phyloP scores from a whole-genome alignment of 345 rosid genomes.

The Syzygium aqueum region DNA sequence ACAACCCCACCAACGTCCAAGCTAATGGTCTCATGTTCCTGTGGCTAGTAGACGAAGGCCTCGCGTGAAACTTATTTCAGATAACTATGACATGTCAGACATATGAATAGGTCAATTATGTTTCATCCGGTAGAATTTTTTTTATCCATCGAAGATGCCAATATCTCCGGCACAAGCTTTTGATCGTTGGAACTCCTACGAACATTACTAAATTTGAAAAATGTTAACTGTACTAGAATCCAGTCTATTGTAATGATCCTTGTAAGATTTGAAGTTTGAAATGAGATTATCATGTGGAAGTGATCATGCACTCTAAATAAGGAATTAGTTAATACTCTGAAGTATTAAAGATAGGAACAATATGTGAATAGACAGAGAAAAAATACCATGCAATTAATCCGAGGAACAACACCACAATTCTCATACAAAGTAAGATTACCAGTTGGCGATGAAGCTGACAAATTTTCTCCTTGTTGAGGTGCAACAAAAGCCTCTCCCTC shows the following conservation, averaged over 20 bases:
- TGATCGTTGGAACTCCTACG: not conserved
- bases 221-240: not conserved
- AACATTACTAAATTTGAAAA: not conserved
- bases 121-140: not conserved
- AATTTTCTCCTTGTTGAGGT: constrained; percentile 35
- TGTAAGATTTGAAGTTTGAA: not conserved
- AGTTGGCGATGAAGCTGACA: constrained; percentile 47
- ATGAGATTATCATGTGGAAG: not conserved
- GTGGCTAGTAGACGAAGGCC: not conserved
- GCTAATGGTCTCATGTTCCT: not conserved
- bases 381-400: not conserved
- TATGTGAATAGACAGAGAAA: not conserved
- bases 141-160: not conserved
- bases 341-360: not conserved
- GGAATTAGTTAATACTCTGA: not conserved
- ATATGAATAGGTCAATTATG: not conserved
- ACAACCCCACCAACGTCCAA: not conserved
- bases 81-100: not conserved
- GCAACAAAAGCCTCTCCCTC: not conserved
- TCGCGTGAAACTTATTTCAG: not conserved
- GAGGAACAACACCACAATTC: not conserved
- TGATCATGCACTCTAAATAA: not conserved
- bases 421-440: constrained; percentile 11
- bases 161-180: not conserved
- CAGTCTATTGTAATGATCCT: not conserved